Percentiles rank a stretch among this genome's conserved stretches.
Evolutionary conservation across 148 eudicot genomes (phyloP).

Genomic region (Silene latifolia): DNA sequence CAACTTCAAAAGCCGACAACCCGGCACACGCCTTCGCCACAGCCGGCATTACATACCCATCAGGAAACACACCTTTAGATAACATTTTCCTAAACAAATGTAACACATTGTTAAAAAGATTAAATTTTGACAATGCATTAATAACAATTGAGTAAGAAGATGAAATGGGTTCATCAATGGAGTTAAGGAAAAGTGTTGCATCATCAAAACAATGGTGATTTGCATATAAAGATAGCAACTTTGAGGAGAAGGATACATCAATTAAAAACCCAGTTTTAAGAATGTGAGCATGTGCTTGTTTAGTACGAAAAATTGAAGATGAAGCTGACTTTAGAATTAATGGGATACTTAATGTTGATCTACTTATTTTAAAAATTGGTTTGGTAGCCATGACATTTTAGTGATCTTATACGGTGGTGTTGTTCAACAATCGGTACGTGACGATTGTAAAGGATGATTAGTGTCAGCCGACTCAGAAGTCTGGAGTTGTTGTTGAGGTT

Average conservation of each 20-base stretch:
- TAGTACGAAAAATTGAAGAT: slow-evolving; percentile 37
- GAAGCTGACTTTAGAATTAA: slow-evolving; percentile 27
- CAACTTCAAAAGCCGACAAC: slow-evolving; percentile 31
- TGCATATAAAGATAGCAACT: slow-evolving; percentile 56
- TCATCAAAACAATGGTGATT: slow-evolving; percentile 50
- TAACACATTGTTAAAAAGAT: slow-evolving; percentile 31
- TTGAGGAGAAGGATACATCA: slow-evolving; percentile 35
- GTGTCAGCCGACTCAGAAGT: too few relatives aligned
- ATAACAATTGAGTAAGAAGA: slow-evolving; percentile 49
- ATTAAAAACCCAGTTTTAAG: slow-evolving; percentile 43
- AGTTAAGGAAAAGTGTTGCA: slow-evolving; percentile 43
- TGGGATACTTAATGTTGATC: slow-evolving; percentile 17
- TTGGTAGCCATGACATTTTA: slow-evolving; percentile 24
- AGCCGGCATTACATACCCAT: slow-evolving; percentile 50
- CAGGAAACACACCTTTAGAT: slow-evolving; percentile 38
- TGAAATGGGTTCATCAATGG: slow-evolving; percentile 36
- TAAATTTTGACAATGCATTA: slow-evolving; percentile 46
- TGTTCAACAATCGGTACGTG: too few relatives aligned
- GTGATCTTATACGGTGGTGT: background rate
- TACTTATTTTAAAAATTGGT: slow-evolving; percentile 15
- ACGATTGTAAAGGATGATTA: too few relatives aligned
- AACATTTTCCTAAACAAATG: slow-evolving; percentile 44
- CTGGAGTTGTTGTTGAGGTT: too few relatives aligned
- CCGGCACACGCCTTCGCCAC: slow-evolving; percentile 66
- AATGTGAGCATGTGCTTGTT: slow-evolving; percentile 56